phyloP scores from a whole-genome alignment of 768 basidiomycete species.

The Kwoniella botswanensis region DNA sequence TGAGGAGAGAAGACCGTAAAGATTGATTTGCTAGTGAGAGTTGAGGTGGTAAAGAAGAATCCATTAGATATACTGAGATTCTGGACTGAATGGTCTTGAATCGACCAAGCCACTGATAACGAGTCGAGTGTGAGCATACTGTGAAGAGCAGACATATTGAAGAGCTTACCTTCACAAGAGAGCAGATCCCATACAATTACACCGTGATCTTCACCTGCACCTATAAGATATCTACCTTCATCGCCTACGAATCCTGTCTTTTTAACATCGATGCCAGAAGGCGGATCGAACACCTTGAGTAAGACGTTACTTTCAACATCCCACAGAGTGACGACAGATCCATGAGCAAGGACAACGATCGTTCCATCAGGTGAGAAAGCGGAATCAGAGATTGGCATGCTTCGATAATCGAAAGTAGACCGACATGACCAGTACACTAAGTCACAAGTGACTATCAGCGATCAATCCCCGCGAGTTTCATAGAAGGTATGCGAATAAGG shows the following conservation, averaged over 20 bases:
- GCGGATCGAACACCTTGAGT: constrained; percentile 66
- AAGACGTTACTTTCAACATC: constrained; percentile 70
- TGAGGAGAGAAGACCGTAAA: constrained; percentile 20
- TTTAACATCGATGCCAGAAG: constrained; percentile 64
- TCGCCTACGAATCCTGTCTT: constrained; percentile 70
- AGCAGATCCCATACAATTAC: constrained; percentile 58
- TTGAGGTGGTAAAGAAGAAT: constrained; percentile 17
- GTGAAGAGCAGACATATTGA: neutral
- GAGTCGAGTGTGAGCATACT: constrained; percentile 13
- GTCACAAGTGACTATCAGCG: constrained; percentile 1
- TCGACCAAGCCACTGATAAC: constrained; percentile 18
- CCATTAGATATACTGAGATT: neutral
- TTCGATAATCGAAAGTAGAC: constrained; percentile 72
- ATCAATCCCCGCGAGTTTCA: neutral
- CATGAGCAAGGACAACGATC: constrained; percentile 75
- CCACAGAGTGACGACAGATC: constrained; percentile 73
- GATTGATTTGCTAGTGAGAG: neutral
- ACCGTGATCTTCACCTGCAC: constrained; percentile 53
- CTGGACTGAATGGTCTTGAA: constrained; percentile 4
- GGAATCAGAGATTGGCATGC: constrained; percentile 66
- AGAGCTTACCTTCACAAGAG: constrained; percentile 53
- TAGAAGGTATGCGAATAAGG: neutral
- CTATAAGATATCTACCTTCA: constrained; percentile 72
- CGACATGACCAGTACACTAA: constrained; percentile 80
- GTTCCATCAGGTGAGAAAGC: constrained; percentile 88